Conservation (phyloP, 129 eudicot genomes). For the Cynara cardunculus region DNA sequence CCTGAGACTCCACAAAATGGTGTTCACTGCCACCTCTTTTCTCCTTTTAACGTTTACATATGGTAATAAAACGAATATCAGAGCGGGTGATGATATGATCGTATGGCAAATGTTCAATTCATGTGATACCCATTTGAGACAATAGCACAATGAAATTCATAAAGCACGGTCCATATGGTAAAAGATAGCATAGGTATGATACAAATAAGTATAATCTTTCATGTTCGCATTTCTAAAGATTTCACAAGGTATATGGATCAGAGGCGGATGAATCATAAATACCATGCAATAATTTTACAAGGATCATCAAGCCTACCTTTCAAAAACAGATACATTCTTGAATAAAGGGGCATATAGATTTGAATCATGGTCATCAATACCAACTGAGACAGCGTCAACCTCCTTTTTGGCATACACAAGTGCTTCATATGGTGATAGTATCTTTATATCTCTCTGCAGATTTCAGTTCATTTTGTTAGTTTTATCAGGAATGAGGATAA, state of each 20-base stretch:
- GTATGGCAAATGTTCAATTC: background rate
- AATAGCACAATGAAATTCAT: slow-evolving; percentile 1
- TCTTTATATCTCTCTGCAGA: slow-evolving; percentile 56
- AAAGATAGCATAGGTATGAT: background rate
- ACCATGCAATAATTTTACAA: background rate
- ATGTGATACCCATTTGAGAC: slow-evolving; percentile 10
- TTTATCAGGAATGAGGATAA: slow-evolving; percentile 2
- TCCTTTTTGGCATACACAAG: slow-evolving; percentile 76
- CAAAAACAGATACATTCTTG: slow-evolving; percentile 64
- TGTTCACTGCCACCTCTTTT: slow-evolving; percentile 4
- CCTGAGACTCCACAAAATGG: slow-evolving; percentile 9
- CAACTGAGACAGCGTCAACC: slow-evolving; percentile 42
- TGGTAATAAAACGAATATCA: slow-evolving; percentile 8
- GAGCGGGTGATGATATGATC: background rate
- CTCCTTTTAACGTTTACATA: slow-evolving; percentile 11
- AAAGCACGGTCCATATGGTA: background rate
- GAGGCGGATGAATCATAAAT: background rate
- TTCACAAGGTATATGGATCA: slow-evolving; percentile 3
- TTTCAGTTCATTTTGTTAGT: background rate
- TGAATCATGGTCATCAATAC: slow-evolving; percentile 52
- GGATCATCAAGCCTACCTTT: slow-evolving; percentile 49
- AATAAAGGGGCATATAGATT: slow-evolving; percentile 77
- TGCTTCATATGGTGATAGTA: slow-evolving; percentile 65
- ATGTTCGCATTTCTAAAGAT: slow-evolving; percentile 3
- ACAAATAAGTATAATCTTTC: slow-evolving; percentile 1